Evolutionary conservation across 495 filamentous ascomycete species (phyloP), one percentile per base, ranked within the genome.

Genomic region (Viridothelium virens): DNA sequence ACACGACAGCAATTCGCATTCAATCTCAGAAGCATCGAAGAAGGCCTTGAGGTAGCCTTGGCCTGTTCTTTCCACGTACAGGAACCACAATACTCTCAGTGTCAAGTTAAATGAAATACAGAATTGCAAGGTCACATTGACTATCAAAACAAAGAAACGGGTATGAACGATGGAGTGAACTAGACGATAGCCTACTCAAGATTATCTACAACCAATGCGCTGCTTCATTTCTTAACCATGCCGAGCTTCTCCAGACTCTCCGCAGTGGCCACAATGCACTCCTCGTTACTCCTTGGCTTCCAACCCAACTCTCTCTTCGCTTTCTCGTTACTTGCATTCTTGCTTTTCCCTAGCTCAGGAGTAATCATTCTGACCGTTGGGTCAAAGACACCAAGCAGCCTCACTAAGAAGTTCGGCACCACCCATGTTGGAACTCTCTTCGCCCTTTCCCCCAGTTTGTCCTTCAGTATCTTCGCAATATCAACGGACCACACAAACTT

Each of bases 231-330:
- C 53, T 70, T 70, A 14, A 70, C n/a, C 36, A 70, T 47, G 11
- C 68, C 68, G 47, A 64, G 38, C 33, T 65, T 61, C 25, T 61
- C 53, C 39, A 67, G 38, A 56, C 68, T 70, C 66, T 70, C 65
- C 6, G 66, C 68, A 2, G 68, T 3, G 3, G 66, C 53, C 1
- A 69, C 63, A 12, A 70, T 12, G 3, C 66, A 67, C 34, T 70
- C 69, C n/a, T 68, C 67, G 11, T 63, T 33, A 18, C 41, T 68
- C 34, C 69, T 16, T 38, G 69, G 66, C n/a, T 63, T 38, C 69
- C 69, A 70, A 16, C 63, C 67, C 11, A 70, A 61, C 64, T 44
- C 44, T 7, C 5, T 66, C 56, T 11, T 66, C 2, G 69, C 69
- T 47, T 70, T 70, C 67, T 68, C 63, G 37, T 63, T 68, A 33